phyloP scores from a whole-genome alignment of 176 grass and related monocot species.

The Eremochloa ophiuroides region DNA sequence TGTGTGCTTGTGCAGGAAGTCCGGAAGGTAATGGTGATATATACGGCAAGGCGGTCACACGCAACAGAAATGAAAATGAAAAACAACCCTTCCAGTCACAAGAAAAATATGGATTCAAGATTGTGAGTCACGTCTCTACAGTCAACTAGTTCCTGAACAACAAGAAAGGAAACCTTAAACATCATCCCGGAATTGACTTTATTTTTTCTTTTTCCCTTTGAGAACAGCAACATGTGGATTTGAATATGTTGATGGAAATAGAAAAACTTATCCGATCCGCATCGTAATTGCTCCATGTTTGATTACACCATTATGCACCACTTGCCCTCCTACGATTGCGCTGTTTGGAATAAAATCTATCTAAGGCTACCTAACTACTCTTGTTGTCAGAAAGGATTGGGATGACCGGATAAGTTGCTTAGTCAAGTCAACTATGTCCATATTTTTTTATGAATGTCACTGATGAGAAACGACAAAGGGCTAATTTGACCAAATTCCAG shows the following conservation, averaged over 20 bases:
- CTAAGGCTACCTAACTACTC: not conserved
- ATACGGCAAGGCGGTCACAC: not conserved
- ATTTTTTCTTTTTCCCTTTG: not conserved
- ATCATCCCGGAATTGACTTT: not conserved
- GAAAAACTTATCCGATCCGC: constrained; percentile 10
- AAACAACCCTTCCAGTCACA: not conserved
- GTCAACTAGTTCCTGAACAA: not conserved
- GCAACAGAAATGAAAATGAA: not conserved
- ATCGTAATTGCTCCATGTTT: not conserved
- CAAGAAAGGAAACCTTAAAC: not conserved
- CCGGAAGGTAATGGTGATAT: not conserved
- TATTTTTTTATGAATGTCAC: constrained; percentile 6
- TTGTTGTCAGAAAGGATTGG: not conserved
- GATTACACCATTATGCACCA: not conserved
- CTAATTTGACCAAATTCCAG: not conserved
- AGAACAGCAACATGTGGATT: not conserved
- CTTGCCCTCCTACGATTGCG: not conserved
- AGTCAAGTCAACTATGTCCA: not conserved
- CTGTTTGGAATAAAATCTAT: not conserved
- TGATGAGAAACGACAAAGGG: not conserved
- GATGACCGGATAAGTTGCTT: not conserved
- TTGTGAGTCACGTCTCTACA: not conserved
- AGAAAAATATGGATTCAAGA: not conserved
- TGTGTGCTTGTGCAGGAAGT: not conserved
- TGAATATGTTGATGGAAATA: not conserved